These are phyloP conservation scores for Salix caprea DNA, from an alignment of 345 rosid species.

Conservation along the genomic window DNA sequence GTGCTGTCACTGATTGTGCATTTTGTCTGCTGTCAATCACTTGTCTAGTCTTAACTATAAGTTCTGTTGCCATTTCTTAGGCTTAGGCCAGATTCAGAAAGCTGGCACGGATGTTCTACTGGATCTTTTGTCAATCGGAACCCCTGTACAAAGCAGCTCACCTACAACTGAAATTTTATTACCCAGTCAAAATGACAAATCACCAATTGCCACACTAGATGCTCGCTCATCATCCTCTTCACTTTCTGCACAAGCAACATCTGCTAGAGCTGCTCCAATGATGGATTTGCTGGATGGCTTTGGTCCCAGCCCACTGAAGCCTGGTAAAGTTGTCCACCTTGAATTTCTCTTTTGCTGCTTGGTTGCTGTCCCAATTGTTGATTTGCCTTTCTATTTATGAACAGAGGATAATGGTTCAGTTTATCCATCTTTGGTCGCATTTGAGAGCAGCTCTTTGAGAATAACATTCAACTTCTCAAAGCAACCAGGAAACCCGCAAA, in stretches of 20 bases:
- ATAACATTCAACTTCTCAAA: slow-evolving; percentile 76
- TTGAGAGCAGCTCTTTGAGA: slow-evolving; percentile 76
- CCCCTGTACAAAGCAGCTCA: slow-evolving; percentile 52
- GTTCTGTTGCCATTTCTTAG: slow-evolving; percentile 24
- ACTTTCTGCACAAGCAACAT: slow-evolving; percentile 31
- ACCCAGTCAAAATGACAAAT: slow-evolving; percentile 37
- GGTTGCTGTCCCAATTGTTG: slow-evolving; percentile 11
- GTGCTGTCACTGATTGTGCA: not conserved
- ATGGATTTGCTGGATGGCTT: slow-evolving; percentile 89
- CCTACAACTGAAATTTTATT: slow-evolving; percentile 58
- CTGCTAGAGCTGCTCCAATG: slow-evolving; percentile 48
- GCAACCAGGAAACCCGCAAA: slow-evolving; percentile 65
- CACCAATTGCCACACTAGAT: slow-evolving; percentile 41
- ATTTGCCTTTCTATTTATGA: slow-evolving; percentile 14
- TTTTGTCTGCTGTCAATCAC: not conserved
- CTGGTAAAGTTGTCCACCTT: slow-evolving; percentile 43
- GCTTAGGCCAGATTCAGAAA: slow-evolving; percentile 56
- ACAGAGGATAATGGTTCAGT: slow-evolving; percentile 75
- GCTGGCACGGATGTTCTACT: slow-evolving; percentile 75
- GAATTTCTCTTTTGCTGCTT: slow-evolving; percentile 12
- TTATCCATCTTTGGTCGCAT: slow-evolving; percentile 72
- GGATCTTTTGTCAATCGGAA: slow-evolving; percentile 86
- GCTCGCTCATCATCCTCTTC: slow-evolving; percentile 45
- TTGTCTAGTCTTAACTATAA: not conserved
- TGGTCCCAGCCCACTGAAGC: slow-evolving; percentile 49